A percentile compares a stretch with the other conserved stretches of the same genome.
Evolutionary conservation across 306 rosid species (phyloP).

Genomic region (Fragaria vesca): DNA sequence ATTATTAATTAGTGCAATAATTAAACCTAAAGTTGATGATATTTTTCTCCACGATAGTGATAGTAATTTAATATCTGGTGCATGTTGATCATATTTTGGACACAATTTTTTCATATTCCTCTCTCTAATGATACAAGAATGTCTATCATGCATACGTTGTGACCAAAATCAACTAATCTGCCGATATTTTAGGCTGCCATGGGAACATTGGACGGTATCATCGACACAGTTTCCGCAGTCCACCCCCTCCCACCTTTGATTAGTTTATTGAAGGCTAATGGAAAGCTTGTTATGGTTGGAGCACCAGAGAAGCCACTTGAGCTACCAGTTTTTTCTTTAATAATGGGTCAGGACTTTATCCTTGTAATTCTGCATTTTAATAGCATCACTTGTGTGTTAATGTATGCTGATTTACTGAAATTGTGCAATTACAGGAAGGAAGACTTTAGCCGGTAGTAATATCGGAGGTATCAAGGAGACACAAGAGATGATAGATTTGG

Average conservation of each 20-base stretch:
- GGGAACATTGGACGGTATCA: slow-evolving; percentile 42
- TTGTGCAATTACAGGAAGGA: slow-evolving; percentile 3
- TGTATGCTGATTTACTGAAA: not conserved
- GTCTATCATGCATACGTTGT: too few relatives aligned
- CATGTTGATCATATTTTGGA: too few relatives aligned
- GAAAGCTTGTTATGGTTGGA: slow-evolving; percentile 44
- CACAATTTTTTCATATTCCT: too few relatives aligned
- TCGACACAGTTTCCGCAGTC: slow-evolving; percentile 36
- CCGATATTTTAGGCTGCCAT: slow-evolving; percentile 20
- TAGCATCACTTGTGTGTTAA: not conserved
- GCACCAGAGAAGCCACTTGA: slow-evolving; percentile 25
- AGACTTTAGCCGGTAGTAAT: slow-evolving; percentile 12
- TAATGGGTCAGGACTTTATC: slow-evolving; percentile 26
- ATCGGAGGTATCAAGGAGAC: slow-evolving; percentile 28
- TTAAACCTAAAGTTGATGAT: too few relatives aligned
- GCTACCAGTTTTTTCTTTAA: slow-evolving; percentile 30
- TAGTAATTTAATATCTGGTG: too few relatives aligned
- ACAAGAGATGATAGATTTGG: slow-evolving; percentile 36
- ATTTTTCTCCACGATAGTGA: too few relatives aligned
- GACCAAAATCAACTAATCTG: too few relatives aligned
- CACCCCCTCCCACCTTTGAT: slow-evolving; percentile 33
- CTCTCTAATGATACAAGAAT: too few relatives aligned
- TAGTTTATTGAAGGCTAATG: slow-evolving; percentile 21
- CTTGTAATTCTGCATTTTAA: not conserved
- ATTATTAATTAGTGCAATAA: not conserved